Base-by-base conservation (phyloP, 306 rosid genomes). In the Malus fusca region DNA sequence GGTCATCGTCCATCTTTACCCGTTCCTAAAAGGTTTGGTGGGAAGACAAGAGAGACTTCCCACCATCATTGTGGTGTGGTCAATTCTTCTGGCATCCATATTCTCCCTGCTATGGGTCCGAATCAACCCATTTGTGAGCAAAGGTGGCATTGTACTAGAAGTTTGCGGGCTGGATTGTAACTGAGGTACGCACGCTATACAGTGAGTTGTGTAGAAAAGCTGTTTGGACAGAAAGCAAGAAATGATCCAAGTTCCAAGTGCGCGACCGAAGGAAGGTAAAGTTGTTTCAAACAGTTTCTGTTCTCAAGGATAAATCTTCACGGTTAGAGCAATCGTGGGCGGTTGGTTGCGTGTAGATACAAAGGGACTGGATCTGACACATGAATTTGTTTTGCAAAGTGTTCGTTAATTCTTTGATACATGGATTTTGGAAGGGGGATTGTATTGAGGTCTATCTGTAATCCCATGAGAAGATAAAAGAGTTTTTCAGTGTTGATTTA, bases 1-100 rank as follows among this genome's bases (percentile, higher is more conserved):
- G 98, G 97, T 93, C 77, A 93, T 93, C 63, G 83, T 91, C 72
- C 98, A 93, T 88, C 96, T 93, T 61, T 93, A 93, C 71, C 98
- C 98, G 6, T 93, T 93, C 96, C 97, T 93, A 71, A 91, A 93
- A 80, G 98, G 98, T 77, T 78, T 91, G 71, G 86, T 91, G 92
- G 98, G 98, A 63, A 89, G 87, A 77, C 96, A 93, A 26, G 88
- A 93, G 79, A 89, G 87, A 55, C 87, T 91, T 66, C 98, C 98
- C 66, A 91, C 98, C 75, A 91, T 93, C 71, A 86, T 93, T 63
- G 44, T 93, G 58, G 98, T 93, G 28, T 93, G 98, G 97, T 81
- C 98, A 14, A 93, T 93, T 84, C 92, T 93, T 77, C 83, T 91
- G 2, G 88, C 97, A 21, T 93, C 98, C 25, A 91, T 93, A 37